Evolutionary conservation across 2,329 filamentous ascomycete species (phyloP).

Genomic region (Sporothrix protearum): DNA sequence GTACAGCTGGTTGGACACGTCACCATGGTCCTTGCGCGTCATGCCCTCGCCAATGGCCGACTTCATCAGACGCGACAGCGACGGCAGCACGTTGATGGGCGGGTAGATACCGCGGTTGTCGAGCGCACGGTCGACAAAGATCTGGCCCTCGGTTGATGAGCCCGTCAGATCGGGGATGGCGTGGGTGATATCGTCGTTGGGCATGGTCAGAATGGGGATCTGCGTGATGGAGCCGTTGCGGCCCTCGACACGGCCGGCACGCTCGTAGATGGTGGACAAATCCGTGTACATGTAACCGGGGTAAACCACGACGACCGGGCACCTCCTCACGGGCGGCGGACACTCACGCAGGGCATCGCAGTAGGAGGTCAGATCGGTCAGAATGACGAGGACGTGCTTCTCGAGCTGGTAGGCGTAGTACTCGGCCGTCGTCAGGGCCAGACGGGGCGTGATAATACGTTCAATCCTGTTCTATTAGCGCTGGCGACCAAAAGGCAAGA

Average conservation of each 20-base stretch:
- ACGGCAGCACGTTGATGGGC: constrained; percentile 96
- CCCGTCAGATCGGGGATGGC: constrained; percentile 98
- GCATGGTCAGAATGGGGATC: constrained; percentile 98
- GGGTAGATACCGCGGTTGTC: constrained; percentile 98
- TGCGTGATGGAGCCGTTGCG: constrained; percentile 98
- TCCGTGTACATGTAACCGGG: constrained; percentile 99
- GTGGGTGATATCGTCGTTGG: constrained; percentile 99
- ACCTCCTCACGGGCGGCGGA: constrained; percentile 98
- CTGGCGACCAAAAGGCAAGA: background rate
- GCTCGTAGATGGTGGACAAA: constrained; percentile 99
- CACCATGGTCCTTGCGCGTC: constrained; percentile 93
- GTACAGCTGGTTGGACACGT: constrained; percentile 99
- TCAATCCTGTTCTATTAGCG: constrained; percentile 66
- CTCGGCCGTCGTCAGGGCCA: constrained; percentile 95
- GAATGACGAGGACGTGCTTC: constrained; percentile 98
- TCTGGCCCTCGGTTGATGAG: constrained; percentile 98
- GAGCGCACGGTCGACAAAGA: constrained; percentile 91
- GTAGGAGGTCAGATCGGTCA: constrained; percentile 96
- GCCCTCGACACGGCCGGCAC: constrained; percentile 93
- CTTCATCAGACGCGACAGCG: constrained; percentile 98
- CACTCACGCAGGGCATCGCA: constrained; percentile 98
- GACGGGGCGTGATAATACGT: constrained; percentile 98
- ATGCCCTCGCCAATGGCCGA: constrained; percentile 97
- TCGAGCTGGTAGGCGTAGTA: constrained; percentile 99
- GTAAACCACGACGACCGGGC: constrained; percentile 97